phyloP scores from a whole-genome alignment of 1,284 basidiomycete genomes.

The Cutaneotrichosporon cavernicola region DNA sequence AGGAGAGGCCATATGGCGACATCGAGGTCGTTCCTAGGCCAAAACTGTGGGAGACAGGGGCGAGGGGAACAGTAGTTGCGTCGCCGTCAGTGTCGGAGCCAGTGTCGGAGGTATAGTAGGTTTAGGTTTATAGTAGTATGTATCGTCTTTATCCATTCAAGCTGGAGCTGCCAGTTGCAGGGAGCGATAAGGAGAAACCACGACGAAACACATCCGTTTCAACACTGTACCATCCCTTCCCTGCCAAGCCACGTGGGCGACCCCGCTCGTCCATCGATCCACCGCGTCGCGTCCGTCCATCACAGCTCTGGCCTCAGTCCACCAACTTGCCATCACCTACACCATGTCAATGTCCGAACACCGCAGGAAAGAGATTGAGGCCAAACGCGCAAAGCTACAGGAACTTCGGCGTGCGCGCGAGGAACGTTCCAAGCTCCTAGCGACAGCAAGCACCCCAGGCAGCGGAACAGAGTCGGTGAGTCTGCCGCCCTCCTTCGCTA shows the following conservation, averaged over 20 bases:
- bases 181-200: background rate
- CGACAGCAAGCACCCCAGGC: slow-evolving; percentile 28
- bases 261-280: background rate
- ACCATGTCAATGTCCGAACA: slow-evolving; percentile 43
- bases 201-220: background rate
- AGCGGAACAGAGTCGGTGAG: slow-evolving; percentile 1
- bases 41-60: slow-evolving; percentile 58
- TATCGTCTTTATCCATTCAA: background rate
- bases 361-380: slow-evolving; percentile 80
- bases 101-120: background rate
- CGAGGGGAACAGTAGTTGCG: no score
- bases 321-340: background rate
- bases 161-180: no score
- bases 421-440: slow-evolving; percentile 42
- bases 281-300: background rate
- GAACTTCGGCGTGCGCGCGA: slow-evolving; percentile 57
- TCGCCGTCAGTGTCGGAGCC: background rate
- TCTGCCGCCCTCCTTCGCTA: background rate
- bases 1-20: slow-evolving; percentile 73
- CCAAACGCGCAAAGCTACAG: slow-evolving; percentile 82
- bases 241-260: background rate
- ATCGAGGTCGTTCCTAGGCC: slow-evolving; percentile 80
- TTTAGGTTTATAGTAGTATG: background rate
- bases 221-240: background rate
- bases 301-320: no score